These are phyloP conservation scores for Trifolium repens DNA, from an alignment of 306 rosid genomes.

Conservation along the genomic window DNA sequence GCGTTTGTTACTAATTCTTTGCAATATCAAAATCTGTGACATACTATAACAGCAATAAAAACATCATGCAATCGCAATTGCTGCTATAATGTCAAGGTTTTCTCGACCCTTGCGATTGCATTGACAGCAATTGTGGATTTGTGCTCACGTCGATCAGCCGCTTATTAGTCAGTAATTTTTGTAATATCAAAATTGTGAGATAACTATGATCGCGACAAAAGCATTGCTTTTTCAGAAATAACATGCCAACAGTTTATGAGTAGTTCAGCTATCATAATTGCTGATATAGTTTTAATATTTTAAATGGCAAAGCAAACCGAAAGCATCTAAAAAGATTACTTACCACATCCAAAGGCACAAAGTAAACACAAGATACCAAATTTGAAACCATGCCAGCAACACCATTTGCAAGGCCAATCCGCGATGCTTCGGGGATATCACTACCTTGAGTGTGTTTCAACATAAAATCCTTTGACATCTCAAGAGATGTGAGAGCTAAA, in stretches of 20 bases:
- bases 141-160: background rate
- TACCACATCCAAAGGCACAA: constrained; percentile 90
- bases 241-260: background rate
- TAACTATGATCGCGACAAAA: background rate
- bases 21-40: too few relatives aligned
- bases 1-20: background rate
- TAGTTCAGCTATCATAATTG: background rate
- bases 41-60: background rate
- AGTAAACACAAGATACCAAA: constrained; percentile 72
- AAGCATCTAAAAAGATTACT: constrained; percentile 25
- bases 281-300: background rate
- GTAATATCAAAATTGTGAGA: background rate
- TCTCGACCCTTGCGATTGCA: background rate
- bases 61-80: background rate
- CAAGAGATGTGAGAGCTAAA: constrained; percentile 75
- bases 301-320: background rate
- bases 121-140: background rate
- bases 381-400: constrained; percentile 82
- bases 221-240: background rate
- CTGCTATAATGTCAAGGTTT: background rate
- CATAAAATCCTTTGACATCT: constrained; percentile 71
- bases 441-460: constrained; percentile 60
- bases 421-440: constrained; percentile 64
- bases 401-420: constrained; percentile 74
- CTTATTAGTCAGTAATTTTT: background rate